Base-by-base conservation (phyloP, 2,329 filamentous ascomycete genomes). In the Fusarium humuli region DNA sequence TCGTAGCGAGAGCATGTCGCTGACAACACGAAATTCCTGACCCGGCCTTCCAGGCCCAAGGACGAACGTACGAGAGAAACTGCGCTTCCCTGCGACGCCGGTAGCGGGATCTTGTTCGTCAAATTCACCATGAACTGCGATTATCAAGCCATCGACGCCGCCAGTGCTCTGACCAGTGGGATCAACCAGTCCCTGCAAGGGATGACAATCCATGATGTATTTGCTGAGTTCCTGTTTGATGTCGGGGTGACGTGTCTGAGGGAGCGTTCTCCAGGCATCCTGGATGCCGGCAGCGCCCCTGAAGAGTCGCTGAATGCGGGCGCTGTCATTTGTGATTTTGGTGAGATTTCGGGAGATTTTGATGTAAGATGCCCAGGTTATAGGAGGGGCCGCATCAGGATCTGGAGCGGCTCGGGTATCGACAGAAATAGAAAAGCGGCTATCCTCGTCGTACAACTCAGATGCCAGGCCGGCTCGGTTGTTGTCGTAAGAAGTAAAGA, bases 91-190 rank as follows among this genome's bases (percentile, higher is more conserved):
- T 45, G 86, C 86, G 46, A 87, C 85, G 49, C 85, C 83, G 23
- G 85, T 86, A 18, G 80, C 79, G 6, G 82, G 78, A 71, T 92
- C 88, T 20, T 90, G 83, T 77, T 97, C 94, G 50, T 95, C 90
- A 65, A 94, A 97, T 75, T 95, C 92, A 67, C 94, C 92, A 73
- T 96, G 92, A n/a, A 95, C 86, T 10, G 87, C 91, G 71, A 97
- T 87, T 52, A 93, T 86, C 69, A 97, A 87, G 10, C 94, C 93
- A 69, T 92, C 92, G 22, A 95, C 92, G 7, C 92, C 93, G 22
- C 83, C 82, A 2, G 82, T 77, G 65, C 85, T 90, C 69, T 90
- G 85, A 3, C 90, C 89, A 14, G 85, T 86, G 5, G 90, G 90
- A 73, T 97, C 93, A 5, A 87, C 86, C 25, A 97, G 85, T 34